Conservation (phyloP, 2,329 filamentous ascomycete genomes). For the Xylaria sp. region DNA sequence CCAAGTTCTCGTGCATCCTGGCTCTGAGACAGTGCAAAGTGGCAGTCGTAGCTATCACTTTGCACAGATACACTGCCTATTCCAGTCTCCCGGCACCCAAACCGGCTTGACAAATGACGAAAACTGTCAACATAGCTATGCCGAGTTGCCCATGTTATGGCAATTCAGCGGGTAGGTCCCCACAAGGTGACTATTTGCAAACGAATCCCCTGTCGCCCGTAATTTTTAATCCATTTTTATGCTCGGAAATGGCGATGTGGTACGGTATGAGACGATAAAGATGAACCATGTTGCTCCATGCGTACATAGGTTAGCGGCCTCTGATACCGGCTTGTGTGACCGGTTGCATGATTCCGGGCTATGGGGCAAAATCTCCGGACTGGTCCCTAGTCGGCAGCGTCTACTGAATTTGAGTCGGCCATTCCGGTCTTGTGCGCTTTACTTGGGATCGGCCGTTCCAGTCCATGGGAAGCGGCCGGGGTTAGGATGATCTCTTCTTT, state of each 20-base stretch:
- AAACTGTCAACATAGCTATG: too few relatives aligned
- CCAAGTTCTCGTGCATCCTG: neutral
- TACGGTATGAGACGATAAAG: neutral
- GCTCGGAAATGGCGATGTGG: constrained; percentile 1
- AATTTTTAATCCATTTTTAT: neutral
- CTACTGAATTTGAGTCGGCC: neutral
- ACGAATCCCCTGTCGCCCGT: neutral
- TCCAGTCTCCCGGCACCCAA: neutral
- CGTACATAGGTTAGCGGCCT: neutral
- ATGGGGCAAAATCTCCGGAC: neutral
- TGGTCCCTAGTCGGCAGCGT: neutral
- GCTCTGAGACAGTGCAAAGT: neutral
- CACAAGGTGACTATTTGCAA: neutral
- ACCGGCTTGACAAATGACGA: neutral
- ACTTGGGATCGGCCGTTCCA: neutral
- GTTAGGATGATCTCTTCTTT: constrained; percentile 13
- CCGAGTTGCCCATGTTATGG: neutral
- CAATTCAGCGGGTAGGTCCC: neutral
- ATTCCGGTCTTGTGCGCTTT: neutral
- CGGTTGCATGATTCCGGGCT: neutral
- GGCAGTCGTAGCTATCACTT: neutral
- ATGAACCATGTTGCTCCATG: neutral
- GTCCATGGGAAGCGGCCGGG: neutral
- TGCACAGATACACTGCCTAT: too few relatives aligned
- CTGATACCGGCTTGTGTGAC: neutral